phyloP scores from a whole-genome alignment of 2,329 filamentous ascomycete species.

The Botrytis medusae region DNA sequence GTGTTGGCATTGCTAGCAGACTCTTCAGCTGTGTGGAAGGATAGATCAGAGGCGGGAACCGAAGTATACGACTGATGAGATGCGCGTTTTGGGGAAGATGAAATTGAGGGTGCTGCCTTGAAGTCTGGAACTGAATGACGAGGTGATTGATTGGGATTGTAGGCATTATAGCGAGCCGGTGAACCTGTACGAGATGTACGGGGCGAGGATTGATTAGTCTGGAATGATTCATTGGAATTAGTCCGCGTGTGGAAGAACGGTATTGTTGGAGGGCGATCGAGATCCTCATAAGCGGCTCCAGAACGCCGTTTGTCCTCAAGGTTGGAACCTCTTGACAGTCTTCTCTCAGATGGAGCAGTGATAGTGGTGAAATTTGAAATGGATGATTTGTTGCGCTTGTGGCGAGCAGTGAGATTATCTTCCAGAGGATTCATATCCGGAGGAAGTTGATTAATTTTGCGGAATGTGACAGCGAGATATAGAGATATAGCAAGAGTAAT shows the following conservation, averaged over 20 bases:
- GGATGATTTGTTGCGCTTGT: slow-evolving; percentile 70
- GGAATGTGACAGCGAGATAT: slow-evolving; percentile 77
- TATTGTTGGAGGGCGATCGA: slow-evolving; percentile 56
- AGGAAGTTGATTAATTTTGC: slow-evolving; percentile 76
- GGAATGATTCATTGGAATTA: slow-evolving; percentile 58
- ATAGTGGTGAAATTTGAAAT: slow-evolving; percentile 40
- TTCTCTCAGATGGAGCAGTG: slow-evolving; percentile 53
- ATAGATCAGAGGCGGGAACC: slow-evolving; percentile 43
- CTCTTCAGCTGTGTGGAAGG: slow-evolving; percentile 25
- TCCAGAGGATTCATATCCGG: slow-evolving; percentile 96
- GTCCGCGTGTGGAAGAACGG: slow-evolving; percentile 79
- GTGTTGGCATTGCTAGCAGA: neutral
- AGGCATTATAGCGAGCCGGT: slow-evolving; percentile 52
- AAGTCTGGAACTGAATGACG: slow-evolving; percentile 48
- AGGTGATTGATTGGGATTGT: slow-evolving; percentile 49
- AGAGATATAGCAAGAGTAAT: slow-evolving; percentile 68
- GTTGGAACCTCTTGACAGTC: slow-evolving; percentile 48
- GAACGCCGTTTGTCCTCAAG: slow-evolving; percentile 47
- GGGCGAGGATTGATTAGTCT: slow-evolving; percentile 52
- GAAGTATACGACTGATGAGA: slow-evolving; percentile 54
- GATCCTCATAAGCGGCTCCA: slow-evolving; percentile 46
- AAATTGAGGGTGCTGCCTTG: slow-evolving; percentile 47
- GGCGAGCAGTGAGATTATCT: slow-evolving; percentile 76
- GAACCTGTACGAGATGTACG: slow-evolving; percentile 56
- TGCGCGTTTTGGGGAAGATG: slow-evolving; percentile 40